Base-by-base conservation (phyloP, 345 rosid species). In the Diplotaxis tenuifolia region DNA sequence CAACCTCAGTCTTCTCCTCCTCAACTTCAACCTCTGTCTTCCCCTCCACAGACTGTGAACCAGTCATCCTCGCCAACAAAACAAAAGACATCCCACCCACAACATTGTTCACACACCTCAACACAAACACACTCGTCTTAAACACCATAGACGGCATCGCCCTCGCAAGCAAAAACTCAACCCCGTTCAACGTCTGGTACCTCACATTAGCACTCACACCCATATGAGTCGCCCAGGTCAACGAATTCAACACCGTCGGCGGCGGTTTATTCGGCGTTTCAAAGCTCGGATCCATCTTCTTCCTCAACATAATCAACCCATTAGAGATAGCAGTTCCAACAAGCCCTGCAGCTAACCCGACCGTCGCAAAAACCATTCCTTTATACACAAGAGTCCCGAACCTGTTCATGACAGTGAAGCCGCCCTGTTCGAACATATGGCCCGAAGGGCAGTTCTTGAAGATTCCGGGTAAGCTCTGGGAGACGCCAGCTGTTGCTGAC, bases 11-110 rank as follows among this genome's bases (percentile, higher is more conserved):
- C 68, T 68, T 74, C 64, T 68, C 77, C 21, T 11, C 54, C 54
- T 45, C 82, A 22, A 9, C 20, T 7, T 12, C 11, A 27, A 27
- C 76, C 80, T 72, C 84, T 47, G 67, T 72, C 82, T 82, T 83
- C 6, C 67, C 77, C 62, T 73, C 81, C 25, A 4, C 81, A 14
- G 90, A 83, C 79, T 96, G 99, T 6, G 99, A 82, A 4, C 99
- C 99, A 1, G 99, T 96, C 83, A 96, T 19, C 85, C 98, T 90
- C 11, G 97, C 99, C 71, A 96, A 67, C 4, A 86, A 40, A 22
- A 96, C 98, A 81, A 96, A 96, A 1, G 98, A 68, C 94, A 92
- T 81, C 5, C 99, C 99, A 4, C 99, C 97, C 38, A 90, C 76
- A 10, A 92, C 80, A 49, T 96, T 96, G 75, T 96, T 96, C 64